A percentile compares a stretch with the other conserved stretches of the same genome.
Conservation (phyloP, 768 basidiomycete species). For the Amanita subjunquillea region DNA sequence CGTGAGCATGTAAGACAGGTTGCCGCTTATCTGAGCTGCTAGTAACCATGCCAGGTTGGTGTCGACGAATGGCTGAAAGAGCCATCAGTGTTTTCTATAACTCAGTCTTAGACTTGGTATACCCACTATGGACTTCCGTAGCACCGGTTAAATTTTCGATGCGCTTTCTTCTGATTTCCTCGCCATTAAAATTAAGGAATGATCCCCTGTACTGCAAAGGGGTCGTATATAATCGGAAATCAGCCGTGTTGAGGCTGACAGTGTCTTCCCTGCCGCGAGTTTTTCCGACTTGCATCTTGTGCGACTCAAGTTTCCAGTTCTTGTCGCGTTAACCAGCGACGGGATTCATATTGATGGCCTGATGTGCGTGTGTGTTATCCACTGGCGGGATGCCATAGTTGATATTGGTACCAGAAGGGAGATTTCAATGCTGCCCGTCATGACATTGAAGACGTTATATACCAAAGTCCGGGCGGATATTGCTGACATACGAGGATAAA, state of each 20-base stretch:
- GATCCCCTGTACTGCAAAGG: slow-evolving; percentile 25
- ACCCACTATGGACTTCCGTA: slow-evolving; percentile 27
- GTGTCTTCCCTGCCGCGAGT: slow-evolving; percentile 38
- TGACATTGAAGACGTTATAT: no score
- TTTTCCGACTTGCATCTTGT: slow-evolving; percentile 36
- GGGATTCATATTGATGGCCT: slow-evolving; percentile 6
- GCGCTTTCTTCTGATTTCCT: slow-evolving; percentile 43
- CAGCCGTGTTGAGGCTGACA: slow-evolving; percentile 35
- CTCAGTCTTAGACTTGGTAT: background rate
- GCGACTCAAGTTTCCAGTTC: slow-evolving; percentile 8
- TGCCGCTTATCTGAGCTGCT: slow-evolving; percentile 28
- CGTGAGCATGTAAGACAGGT: slow-evolving; percentile 35
- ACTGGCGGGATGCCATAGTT: slow-evolving; percentile 11
- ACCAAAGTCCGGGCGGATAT: no score
- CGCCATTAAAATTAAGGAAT: slow-evolving; percentile 28
- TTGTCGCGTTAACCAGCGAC: background rate
- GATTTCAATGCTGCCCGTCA: no score
- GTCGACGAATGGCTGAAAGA: slow-evolving; percentile 33
- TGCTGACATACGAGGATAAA: no score
- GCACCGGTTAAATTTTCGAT: slow-evolving; percentile 54
- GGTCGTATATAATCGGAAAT: slow-evolving; percentile 31
- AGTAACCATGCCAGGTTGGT: slow-evolving; percentile 25
- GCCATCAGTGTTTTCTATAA: background rate
- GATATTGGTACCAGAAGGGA: background rate
- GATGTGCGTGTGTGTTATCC: slow-evolving; percentile 14